These are phyloP conservation scores for Plasmodium reichenowi DNA, from an alignment of 169 alveolate species.

Conservation along the genomic window DNA sequence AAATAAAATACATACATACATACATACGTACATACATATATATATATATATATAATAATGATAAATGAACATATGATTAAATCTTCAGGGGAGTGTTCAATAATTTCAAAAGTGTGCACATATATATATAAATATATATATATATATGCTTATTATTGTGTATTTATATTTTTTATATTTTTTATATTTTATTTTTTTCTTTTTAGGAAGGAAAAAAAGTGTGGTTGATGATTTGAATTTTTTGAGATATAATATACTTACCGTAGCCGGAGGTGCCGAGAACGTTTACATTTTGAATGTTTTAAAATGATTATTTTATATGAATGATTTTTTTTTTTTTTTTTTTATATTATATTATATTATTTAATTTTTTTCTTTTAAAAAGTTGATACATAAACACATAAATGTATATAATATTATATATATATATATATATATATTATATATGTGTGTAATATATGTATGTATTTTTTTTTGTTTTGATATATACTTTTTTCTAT, in stretches of 20 bases:
- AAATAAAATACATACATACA: too few species aligned
- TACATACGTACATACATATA: neutral
- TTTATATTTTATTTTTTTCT: neutral
- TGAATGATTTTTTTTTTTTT: neutral
- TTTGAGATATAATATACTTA: constrained; percentile 45
- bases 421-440: too few species aligned
- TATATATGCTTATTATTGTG: neutral
- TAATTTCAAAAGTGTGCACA: neutral
- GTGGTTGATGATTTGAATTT: constrained; percentile 51
- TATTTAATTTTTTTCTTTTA: too few species aligned
- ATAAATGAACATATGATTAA: too few species aligned
- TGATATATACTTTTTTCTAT: too few species aligned
- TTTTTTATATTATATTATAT: neutral
- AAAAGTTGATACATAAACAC: too few species aligned
- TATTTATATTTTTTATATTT: neutral
- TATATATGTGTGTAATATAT: too few species aligned
- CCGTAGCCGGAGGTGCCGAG: constrained; percentile 71
- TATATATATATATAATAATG: neutral
- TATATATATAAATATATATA: neutral
- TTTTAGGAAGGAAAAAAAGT: constrained; percentile 39
- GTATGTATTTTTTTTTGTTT: too few species aligned
- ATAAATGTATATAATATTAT: too few species aligned
- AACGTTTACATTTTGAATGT: constrained; percentile 59
- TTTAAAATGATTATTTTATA: constrained; percentile 11
- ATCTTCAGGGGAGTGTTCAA: too few species aligned